A percentile compares a stretch with the other conserved stretches of the same genome.
Evolutionary conservation across 176 grass and related monocot genomes (phyloP).

Genomic region (Guadua angustifolia): DNA sequence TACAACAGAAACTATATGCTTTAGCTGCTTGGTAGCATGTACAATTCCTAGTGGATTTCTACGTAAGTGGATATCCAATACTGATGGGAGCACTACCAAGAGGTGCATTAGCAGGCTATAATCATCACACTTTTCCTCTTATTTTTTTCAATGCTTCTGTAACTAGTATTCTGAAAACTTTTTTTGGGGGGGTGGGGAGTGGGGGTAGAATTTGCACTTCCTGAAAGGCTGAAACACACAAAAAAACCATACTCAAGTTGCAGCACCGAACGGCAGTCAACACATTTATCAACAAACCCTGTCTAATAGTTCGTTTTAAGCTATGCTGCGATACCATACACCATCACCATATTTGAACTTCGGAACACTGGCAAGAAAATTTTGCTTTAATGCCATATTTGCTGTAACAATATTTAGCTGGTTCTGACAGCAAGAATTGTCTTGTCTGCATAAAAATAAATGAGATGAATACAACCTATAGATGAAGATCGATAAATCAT

Average conservation of each 20-base stretch:
- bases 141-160: neutral
- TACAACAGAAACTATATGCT: neutral
- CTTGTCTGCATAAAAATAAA: neutral
- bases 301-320: slow-evolving; percentile 4
- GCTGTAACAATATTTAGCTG: slow-evolving; percentile 7
- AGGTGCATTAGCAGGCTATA: neutral
- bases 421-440: neutral
- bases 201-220: neutral
- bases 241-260: neutral
- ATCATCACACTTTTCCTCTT: neutral
- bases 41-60: neutral
- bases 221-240: neutral
- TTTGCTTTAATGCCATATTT: neutral
- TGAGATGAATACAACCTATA: neutral
- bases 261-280: neutral
- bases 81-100: neutral
- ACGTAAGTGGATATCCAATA: neutral
- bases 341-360: neutral
- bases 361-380: neutral
- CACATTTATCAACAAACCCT: neutral
- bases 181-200: too few relatives aligned
- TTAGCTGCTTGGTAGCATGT: neutral
- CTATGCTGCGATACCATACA: neutral
- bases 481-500: slow-evolving; percentile 9
- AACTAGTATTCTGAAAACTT: neutral